Percentiles rank a stretch among this genome's conserved stretches.
phyloP scores from a whole-genome alignment of 495 filamentous ascomycete genomes.

The Aspergillus nanangensis region DNA sequence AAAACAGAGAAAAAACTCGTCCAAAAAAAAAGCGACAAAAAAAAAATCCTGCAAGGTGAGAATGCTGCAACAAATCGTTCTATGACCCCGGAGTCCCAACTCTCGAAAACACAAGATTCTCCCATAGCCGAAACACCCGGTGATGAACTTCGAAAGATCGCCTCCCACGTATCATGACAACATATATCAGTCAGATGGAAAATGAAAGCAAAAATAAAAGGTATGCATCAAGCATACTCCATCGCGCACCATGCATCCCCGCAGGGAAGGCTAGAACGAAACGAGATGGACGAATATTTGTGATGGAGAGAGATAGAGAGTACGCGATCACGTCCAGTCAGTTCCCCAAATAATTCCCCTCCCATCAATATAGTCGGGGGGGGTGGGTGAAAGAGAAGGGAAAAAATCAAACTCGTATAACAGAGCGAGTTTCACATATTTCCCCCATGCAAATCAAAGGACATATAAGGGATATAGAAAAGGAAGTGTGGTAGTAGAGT shows the following conservation, averaged over 20 bases:
- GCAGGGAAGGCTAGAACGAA: not conserved
- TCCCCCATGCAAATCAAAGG: no score
- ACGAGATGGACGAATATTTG: not conserved
- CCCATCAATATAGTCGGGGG: no score
- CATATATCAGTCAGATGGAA: conserved; percentile 5
- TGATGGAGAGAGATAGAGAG: no score
- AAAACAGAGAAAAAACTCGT: not conserved
- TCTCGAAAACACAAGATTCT: conserved; percentile 16
- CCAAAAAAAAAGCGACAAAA: conserved; percentile 14
- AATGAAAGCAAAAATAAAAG: conserved; percentile 8
- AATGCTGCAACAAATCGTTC: conserved; percentile 10
- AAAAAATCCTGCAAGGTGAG: conserved; percentile 8
- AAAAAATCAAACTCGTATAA: no score
- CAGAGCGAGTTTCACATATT: no score
- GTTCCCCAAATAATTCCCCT: no score
- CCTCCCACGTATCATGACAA: conserved; percentile 14
- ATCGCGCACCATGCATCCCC: conserved; percentile 12
- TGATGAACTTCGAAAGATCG: conserved; percentile 13
- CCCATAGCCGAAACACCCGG: conserved; percentile 19
- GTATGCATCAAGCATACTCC: conserved; percentile 22
- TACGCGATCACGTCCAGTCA: no score
- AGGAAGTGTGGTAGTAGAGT: no score
- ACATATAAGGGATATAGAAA: no score
- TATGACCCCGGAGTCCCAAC: conserved; percentile 7
- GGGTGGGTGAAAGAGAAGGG: no score